phyloP scores from a whole-genome alignment of 2,329 filamentous ascomycete genomes.

The Penicillium concentricum region DNA sequence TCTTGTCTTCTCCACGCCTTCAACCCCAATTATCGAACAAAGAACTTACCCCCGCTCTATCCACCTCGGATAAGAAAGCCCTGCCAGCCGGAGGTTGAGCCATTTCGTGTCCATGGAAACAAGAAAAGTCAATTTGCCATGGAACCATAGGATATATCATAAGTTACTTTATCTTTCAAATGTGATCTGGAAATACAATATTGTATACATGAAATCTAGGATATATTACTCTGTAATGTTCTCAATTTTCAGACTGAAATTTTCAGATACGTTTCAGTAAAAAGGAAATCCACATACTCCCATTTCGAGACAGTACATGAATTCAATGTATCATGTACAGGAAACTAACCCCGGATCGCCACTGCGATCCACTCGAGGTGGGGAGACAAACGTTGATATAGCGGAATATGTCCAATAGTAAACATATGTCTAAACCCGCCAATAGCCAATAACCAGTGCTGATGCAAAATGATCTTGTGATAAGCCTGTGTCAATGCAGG shows the following conservation, averaged over 20 bases:
- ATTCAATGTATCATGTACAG: not conserved
- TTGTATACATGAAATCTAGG: too few relatives aligned
- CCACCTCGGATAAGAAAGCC: constrained; percentile 4
- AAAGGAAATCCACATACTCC: too few relatives aligned
- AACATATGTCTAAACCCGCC: not conserved
- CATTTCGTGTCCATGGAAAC: not conserved
- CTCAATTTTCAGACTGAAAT: not conserved
- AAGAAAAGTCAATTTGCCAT: not conserved
- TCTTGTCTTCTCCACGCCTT: not conserved
- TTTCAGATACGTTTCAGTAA: not conserved
- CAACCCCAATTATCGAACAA: not conserved
- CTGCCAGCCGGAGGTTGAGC: not conserved
- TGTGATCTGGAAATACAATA: too few relatives aligned
- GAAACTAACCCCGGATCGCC: constrained; percentile 25
- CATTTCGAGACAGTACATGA: not conserved
- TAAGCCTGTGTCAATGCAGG: not conserved
- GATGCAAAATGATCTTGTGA: not conserved
- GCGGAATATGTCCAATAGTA: constrained; percentile 1
- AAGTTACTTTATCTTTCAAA: too few relatives aligned
- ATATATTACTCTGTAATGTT: not conserved
- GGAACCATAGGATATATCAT: too few relatives aligned
- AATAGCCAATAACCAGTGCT: not conserved
- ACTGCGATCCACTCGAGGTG: constrained; percentile 20
- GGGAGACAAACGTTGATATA: constrained; percentile 1
- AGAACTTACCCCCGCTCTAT: not conserved